Evolutionary conservation across 1,284 basidiomycete genomes (phyloP), one percentile per base, ranked within the genome.

Genomic region (Irpex sp.): DNA sequence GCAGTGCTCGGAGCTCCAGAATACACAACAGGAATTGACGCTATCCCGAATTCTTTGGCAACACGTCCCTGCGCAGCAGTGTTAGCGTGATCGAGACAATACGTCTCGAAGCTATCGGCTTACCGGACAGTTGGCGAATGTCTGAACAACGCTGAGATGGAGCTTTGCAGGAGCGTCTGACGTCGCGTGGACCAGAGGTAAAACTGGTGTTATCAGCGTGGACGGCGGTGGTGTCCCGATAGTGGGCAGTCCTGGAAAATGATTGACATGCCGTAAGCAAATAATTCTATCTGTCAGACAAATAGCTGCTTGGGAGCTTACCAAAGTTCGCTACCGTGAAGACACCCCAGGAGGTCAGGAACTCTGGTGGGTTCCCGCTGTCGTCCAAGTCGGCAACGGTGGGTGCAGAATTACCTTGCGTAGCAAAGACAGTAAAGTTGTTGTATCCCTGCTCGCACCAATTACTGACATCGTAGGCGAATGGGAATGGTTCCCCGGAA

Each of bases 361-460:
- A 55, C 46, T 47, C 37, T 4, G 56, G 17, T 31, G 61, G n/a
- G 46, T 61, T 36, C 5, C 65, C 65, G 49, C 21, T 46, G 59
- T 21, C 50, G 51, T 64, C 60, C 1, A 66, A 43, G 54, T 63
- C 65, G 15, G 56, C 57, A n/a, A 61, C 47, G 11, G 65, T 61
- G 11, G 65, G 65, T 6, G 43, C 21, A 13, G 53, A 19, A 4
- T 49, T 36, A 11, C 46, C 37, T 11, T 60, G n/a, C 15, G 60
- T 57, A 31, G 63, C 37, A 57, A 63, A 66, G 56, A 66, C 65
- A 3, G 61, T 57, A 54, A 63, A 61, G 26, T 49, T 58, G 60
- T 63, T 66, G 62, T 66, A 66, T 3, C 65, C 65, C 59, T 63
- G 58, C 35, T 66, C 61, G 43, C 65, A 66, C 60, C 62, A 61